Evolutionary conservation across 495 filamentous ascomycete species (phyloP).

Genomic region (Apiosordaria backusii): DNA sequence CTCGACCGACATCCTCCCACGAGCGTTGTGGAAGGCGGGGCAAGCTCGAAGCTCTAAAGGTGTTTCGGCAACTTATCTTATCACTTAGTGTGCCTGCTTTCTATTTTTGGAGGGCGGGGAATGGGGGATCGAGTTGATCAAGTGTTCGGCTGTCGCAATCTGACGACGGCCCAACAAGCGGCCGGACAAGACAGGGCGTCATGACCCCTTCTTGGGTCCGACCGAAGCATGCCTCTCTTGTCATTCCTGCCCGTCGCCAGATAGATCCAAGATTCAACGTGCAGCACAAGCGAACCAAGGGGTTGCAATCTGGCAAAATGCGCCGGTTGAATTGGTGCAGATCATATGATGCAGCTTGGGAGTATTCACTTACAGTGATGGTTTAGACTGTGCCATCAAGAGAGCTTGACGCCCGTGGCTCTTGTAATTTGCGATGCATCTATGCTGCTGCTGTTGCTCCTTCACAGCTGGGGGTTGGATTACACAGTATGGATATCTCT

Average conservation of each 20-base stretch:
- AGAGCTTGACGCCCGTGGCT: neutral
- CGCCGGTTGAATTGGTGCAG: constrained; percentile 42
- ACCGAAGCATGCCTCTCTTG: neutral
- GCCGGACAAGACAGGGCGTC: constrained; percentile 6
- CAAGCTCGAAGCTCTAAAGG: neutral
- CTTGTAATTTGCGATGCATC: neutral
- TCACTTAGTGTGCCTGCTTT: constrained; percentile 13
- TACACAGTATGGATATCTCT: neutral
- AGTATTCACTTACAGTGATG: constrained; percentile 19
- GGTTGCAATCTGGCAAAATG: constrained; percentile 41
- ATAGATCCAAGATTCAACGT: constrained; percentile 23
- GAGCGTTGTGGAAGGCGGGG: neutral
- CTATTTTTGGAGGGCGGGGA: constrained; percentile 18
- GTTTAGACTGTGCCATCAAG: constrained; percentile 7
- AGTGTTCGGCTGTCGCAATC: constrained; percentile 3
- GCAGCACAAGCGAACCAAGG: constrained; percentile 21
- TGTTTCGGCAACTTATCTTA: constrained; percentile 30
- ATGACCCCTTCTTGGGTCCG: neutral
- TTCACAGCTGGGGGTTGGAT: neutral
- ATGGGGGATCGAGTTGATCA: constrained; percentile 1
- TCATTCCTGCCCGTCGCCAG: neutral
- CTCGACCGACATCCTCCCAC: neutral
- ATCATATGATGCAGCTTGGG: constrained; percentile 47
- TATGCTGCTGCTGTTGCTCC: neutral
- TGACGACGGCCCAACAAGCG: constrained; percentile 14